Evolutionary conservation across 129 eudicot genomes (phyloP).

Genomic region (Sambucus nigra): DNA sequence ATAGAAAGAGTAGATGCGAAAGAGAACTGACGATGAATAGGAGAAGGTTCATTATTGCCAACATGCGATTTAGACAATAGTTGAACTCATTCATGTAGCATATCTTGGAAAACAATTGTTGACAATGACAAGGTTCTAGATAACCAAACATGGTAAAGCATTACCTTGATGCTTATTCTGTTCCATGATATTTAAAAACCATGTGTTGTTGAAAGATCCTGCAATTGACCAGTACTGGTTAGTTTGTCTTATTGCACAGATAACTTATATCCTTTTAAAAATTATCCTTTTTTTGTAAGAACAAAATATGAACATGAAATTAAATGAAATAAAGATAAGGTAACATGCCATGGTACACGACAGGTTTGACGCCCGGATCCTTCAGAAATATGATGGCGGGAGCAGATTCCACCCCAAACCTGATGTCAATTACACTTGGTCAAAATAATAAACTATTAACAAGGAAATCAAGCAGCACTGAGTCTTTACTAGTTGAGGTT

Average conservation of each 20-base stretch:
- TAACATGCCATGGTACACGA: conserved; percentile 70
- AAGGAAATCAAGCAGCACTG: not conserved
- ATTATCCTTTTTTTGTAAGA: too few species aligned
- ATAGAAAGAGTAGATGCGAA: too few species aligned
- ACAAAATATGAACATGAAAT: not conserved
- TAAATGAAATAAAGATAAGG: not conserved
- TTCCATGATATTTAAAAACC: conserved; percentile 70
- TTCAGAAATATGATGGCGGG: conserved; percentile 81
- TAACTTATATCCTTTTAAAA: not conserved
- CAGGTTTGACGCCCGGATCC: conserved; percentile 90
- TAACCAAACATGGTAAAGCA: not conserved
- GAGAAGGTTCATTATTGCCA: too few species aligned
- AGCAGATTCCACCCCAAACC: conserved; percentile 92
- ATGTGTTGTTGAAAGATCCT: conserved; percentile 59
- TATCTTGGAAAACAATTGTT: too few species aligned
- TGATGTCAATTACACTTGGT: conserved; percentile 21
- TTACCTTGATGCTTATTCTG: conserved; percentile 84
- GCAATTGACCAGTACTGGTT: conserved; percentile 19
- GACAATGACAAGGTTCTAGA: not conserved
- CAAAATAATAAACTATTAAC: not conserved
- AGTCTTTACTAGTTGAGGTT: not conserved
- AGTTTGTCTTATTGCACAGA: conserved; percentile 11
- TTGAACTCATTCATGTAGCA: not conserved
- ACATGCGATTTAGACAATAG: not conserved
- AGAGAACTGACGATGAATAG: too few species aligned